phyloP scores from a whole-genome alignment of 2,329 filamentous ascomycete genomes.

The Thelonectria discophora region DNA sequence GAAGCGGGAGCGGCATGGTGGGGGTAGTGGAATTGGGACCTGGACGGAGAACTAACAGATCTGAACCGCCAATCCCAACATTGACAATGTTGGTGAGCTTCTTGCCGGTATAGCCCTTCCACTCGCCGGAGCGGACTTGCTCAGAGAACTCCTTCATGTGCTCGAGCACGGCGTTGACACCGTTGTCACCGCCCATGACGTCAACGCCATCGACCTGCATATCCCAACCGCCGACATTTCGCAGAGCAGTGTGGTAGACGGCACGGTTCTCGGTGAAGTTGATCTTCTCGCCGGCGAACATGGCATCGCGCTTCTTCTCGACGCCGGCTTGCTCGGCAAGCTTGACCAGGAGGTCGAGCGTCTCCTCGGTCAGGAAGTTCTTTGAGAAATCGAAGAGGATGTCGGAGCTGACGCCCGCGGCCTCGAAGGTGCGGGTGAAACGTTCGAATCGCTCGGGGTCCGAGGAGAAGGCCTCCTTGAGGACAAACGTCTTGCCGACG shows the following conservation, averaged over 20 bases:
- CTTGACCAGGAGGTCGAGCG: constrained; percentile 83
- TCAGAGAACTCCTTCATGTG: constrained; percentile 99
- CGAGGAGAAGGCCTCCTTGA: constrained; percentile 91
- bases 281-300: constrained; percentile 98
- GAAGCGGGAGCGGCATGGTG: constrained; percentile 4
- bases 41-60: constrained; percentile 75
- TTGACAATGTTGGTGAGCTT: constrained; percentile 97
- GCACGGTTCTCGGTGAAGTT: constrained; percentile 98
- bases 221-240: constrained; percentile 85
- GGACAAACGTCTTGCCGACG: constrained; percentile 86
- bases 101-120: constrained; percentile 98
- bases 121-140: constrained; percentile 91
- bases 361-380: constrained; percentile 97
- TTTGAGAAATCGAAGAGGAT: constrained; percentile 99
- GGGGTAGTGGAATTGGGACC: neutral
- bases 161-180: constrained; percentile 87
- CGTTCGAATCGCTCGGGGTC: constrained; percentile 90
- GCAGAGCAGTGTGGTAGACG: constrained; percentile 93
- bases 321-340: constrained; percentile 91
- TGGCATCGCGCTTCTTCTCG: constrained; percentile 93
- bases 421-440: constrained; percentile 86
- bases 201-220: constrained; percentile 90
- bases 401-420: constrained; percentile 82
- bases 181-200: constrained; percentile 89
- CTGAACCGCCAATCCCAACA: constrained; percentile 96